phyloP scores from a whole-genome alignment of 179 eudicot species.

The Silene noctiflora region DNA sequence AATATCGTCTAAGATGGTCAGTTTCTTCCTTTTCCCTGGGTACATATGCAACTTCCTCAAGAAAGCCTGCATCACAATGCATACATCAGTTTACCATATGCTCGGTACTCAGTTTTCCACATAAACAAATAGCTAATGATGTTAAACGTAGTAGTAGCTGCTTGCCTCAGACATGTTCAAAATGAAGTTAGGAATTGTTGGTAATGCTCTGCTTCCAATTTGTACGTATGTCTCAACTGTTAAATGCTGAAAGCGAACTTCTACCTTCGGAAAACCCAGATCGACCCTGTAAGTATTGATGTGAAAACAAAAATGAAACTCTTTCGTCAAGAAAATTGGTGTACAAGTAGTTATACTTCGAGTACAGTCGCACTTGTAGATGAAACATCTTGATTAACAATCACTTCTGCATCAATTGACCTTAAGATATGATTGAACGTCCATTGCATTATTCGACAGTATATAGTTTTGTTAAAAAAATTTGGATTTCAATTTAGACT shows the following conservation, averaged over 20 bases:
- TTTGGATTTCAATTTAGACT: not conserved
- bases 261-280: slow-evolving; percentile 71
- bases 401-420: not conserved
- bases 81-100: slow-evolving; percentile 5
- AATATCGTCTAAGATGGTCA: slow-evolving; percentile 70
- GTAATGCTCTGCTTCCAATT: slow-evolving; percentile 88
- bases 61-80: slow-evolving; percentile 45
- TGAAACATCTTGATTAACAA: not conserved
- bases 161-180: slow-evolving; percentile 77
- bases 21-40: slow-evolving; percentile 56
- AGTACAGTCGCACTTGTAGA: not conserved
- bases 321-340: not conserved
- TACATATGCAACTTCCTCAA: slow-evolving; percentile 63
- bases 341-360: no score
- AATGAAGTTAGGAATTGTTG: slow-evolving; percentile 83
- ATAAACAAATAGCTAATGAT: not conserved
- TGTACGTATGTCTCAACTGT: slow-evolving; percentile 67
- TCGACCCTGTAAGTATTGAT: slow-evolving; percentile 54
- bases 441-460: not conserved
- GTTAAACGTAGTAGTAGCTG: not conserved
- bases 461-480: not conserved
- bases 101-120: slow-evolving; percentile 4
- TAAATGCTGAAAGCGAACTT: slow-evolving; percentile 80
- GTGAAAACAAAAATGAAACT: not conserved
- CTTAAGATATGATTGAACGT: not conserved